Evolutionary conservation across 441 rosid genomes (phyloP).

Genomic region (Arabidopsis lyrata): DNA sequence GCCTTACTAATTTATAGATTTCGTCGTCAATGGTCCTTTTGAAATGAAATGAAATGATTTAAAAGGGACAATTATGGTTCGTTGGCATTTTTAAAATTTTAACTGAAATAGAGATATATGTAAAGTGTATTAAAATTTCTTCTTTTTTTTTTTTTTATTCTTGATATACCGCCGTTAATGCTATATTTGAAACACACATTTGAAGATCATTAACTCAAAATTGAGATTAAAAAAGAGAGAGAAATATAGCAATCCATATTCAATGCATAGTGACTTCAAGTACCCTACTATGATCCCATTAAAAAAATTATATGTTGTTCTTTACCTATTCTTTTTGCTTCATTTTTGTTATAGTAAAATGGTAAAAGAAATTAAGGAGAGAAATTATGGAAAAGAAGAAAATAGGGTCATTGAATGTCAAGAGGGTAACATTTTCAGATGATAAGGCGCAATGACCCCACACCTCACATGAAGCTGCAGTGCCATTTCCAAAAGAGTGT

Average conservation of each 20-base stretch:
- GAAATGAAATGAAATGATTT: not conserved
- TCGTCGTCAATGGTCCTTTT: not conserved
- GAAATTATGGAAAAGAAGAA: conserved; percentile 6
- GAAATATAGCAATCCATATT: not conserved
- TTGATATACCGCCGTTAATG: not conserved
- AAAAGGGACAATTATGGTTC: no score
- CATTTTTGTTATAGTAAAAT: conserved; percentile 23
- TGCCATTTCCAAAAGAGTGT: conserved; percentile 32
- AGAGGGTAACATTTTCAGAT: conserved; percentile 24
- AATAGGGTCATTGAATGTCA: conserved; percentile 37
- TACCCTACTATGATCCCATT: conserved; percentile 11
- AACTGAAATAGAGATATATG: no score
- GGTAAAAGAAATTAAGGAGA: not conserved
- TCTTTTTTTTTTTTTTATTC: not conserved
- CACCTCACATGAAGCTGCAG: conserved; percentile 49
- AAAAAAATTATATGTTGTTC: not conserved
- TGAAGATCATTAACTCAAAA: not conserved
- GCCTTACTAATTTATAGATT: not conserved
- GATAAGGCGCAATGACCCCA: conserved; percentile 41
- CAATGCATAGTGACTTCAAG: conserved; percentile 22
- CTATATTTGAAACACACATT: not conserved
- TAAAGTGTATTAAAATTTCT: not conserved
- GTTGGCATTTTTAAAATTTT: no score
- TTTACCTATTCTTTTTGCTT: conserved; percentile 28
- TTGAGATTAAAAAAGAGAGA: not conserved